Evolutionary conservation across 305 asterid species (phyloP).

Genomic region (Solanum aculeatissimum): DNA sequence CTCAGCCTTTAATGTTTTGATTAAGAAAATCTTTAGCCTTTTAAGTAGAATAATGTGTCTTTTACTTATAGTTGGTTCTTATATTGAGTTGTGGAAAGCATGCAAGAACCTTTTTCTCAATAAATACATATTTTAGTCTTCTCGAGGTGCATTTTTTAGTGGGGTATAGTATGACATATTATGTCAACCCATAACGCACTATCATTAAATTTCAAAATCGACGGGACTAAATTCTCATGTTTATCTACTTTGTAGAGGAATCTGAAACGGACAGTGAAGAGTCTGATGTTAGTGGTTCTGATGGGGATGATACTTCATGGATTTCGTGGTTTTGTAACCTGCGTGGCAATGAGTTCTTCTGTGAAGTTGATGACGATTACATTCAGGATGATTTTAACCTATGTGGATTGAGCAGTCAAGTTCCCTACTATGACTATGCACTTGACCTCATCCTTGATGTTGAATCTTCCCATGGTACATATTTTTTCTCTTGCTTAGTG

Average conservation of each 20-base stretch:
- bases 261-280: slow-evolving; percentile 95
- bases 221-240: neutral
- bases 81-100: neutral
- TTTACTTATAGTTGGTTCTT: neutral
- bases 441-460: slow-evolving; percentile 93
- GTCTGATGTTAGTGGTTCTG: slow-evolving; percentile 93
- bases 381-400: slow-evolving; percentile 94
- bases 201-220: neutral
- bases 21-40: neutral
- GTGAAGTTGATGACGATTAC: slow-evolving; percentile 96
- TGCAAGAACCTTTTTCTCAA: neutral
- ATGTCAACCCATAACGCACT: neutral
- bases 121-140: neutral
- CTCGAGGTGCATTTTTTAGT: neutral
- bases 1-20: neutral
- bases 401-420: slow-evolving; percentile 93
- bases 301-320: slow-evolving; percentile 98
- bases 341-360: slow-evolving; percentile 93
- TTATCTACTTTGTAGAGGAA: slow-evolving; percentile 54
- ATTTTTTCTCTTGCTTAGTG: neutral
- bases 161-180: neutral
- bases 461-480: slow-evolving; percentile 90
- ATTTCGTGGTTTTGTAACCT: slow-evolving; percentile 98
- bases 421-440: slow-evolving; percentile 92
- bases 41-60: neutral